Evolutionary conservation across 352 stramenopile genomes (phyloP).

Genomic region (Phytophthora tubulina): DNA sequence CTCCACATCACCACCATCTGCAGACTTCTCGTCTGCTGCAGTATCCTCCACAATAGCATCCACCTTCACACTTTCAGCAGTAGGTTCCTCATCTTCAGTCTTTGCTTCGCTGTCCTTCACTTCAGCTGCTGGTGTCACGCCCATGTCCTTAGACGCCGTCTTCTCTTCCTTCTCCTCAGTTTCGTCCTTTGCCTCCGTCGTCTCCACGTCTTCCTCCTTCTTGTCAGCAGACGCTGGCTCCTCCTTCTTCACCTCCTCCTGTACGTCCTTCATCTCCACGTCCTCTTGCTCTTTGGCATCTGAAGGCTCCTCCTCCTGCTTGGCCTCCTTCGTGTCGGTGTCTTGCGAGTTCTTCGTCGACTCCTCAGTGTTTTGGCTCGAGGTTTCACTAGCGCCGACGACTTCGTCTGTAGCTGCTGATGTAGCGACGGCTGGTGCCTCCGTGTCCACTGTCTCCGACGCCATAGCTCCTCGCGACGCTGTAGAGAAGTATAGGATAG

Average conservation of each 20-base stretch:
- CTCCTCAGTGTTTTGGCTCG: slow-evolving; percentile 25
- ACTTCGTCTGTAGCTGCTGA: slow-evolving; percentile 15
- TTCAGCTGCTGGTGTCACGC: slow-evolving; percentile 6
- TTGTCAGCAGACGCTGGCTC: not conserved
- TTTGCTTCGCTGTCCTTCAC: slow-evolving; percentile 6
- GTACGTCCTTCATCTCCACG: slow-evolving; percentile 29
- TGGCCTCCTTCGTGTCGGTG: slow-evolving; percentile 21
- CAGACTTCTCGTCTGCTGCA: not conserved
- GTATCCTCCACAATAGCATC: not conserved
- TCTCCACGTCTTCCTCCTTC: slow-evolving; percentile 10
- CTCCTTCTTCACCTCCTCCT: slow-evolving; percentile 1
- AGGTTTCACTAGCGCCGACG: slow-evolving; percentile 21
- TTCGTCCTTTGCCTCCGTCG: not conserved
- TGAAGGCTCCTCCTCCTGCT: slow-evolving; percentile 20
- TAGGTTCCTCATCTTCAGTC: slow-evolving; percentile 9
- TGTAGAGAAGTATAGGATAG: not conserved
- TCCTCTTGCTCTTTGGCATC: slow-evolving; percentile 11
- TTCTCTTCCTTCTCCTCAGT: slow-evolving; percentile 3
- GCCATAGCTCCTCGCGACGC: slow-evolving; percentile 9
- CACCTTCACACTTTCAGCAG: not conserved
- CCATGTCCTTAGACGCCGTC: slow-evolving; percentile 6
- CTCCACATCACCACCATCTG: slow-evolving; percentile 15
- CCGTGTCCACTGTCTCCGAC: slow-evolving; percentile 26
- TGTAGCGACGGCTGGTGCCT: slow-evolving; percentile 3
- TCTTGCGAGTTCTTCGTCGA: slow-evolving; percentile 17